A percentile compares a stretch with the other conserved stretches of the same genome.
Evolutionary conservation across 441 rosid species (phyloP).

Genomic region (Brassica balearica): DNA sequence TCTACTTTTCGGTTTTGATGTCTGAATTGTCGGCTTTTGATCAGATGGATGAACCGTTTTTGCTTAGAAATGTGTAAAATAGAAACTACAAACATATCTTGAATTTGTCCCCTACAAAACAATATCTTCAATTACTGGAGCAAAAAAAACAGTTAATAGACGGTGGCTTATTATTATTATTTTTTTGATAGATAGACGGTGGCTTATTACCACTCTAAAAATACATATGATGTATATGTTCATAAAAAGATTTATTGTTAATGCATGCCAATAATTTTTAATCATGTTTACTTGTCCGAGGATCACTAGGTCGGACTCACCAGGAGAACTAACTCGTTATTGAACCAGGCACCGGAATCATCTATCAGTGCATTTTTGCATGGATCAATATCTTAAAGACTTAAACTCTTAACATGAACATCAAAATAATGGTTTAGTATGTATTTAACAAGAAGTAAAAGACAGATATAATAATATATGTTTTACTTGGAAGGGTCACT

Average conservation of each 20-base stretch:
- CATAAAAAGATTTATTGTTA: not conserved
- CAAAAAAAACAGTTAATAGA: no score
- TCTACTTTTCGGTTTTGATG: slow-evolving; percentile 29
- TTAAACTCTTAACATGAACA: not conserved
- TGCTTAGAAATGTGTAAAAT: slow-evolving; percentile 25
- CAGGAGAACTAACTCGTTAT: not conserved
- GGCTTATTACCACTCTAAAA: not conserved
- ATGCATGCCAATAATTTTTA: not conserved
- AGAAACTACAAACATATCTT: not conserved
- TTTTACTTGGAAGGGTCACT: not conserved
- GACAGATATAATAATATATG: no score
- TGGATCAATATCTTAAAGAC: not conserved
- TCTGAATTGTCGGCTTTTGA: slow-evolving; percentile 21
- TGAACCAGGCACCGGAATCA: not conserved
- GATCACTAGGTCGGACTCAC: not conserved
- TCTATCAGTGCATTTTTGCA: not conserved
- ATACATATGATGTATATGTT: not conserved
- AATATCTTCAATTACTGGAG: not conserved
- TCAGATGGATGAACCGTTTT: slow-evolving; percentile 26
- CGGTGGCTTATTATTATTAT: no score
- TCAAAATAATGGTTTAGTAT: not conserved
- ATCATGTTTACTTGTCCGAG: not conserved
- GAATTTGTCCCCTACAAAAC: not conserved
- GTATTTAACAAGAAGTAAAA: not conserved
- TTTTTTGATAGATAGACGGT: not conserved